Percentiles rank a stretch among this genome's conserved stretches.
Conservation (phyloP, 257 asterid species). For the Handroanthus guayacan region DNA sequence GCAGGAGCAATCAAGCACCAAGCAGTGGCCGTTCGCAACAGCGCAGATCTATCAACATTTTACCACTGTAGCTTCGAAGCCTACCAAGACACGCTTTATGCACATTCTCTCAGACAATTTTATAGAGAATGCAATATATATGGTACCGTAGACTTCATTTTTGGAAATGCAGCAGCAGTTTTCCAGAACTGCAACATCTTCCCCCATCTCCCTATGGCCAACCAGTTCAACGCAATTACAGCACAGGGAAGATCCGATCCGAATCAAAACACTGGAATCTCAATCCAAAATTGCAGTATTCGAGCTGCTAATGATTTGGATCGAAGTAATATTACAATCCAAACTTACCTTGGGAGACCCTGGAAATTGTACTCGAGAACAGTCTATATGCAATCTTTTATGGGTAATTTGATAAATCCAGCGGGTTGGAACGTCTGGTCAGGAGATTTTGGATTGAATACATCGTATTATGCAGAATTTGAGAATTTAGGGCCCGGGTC, state of each 20-base stretch:
- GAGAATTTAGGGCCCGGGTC: conserved; percentile 56
- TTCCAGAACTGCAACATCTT: conserved; percentile 60
- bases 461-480: conserved; percentile 56
- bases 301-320: conserved; percentile 50
- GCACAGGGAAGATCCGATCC: conserved; percentile 62
- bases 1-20: conserved; percentile 66
- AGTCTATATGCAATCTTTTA: conserved; percentile 43
- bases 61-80: conserved; percentile 64
- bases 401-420: conserved; percentile 43
- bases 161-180: conserved; percentile 58
- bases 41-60: conserved; percentile 63
- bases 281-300: conserved; percentile 52
- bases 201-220: conserved; percentile 46
- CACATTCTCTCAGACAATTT: conserved; percentile 60
- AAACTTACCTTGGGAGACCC: conserved; percentile 58
- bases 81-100: conserved; percentile 56
- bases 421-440: conserved; percentile 57
- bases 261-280: conserved; percentile 62
- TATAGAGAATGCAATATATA: conserved; percentile 57
- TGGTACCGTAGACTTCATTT: conserved; percentile 65
- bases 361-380: conserved; percentile 39
- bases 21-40: conserved; percentile 58
- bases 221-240: conserved; percentile 57
- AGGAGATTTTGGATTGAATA: conserved; percentile 58
- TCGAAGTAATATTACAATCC: conserved; percentile 24